These are phyloP conservation scores for Aspergillus egyptiacus DNA, from an alignment of 495 filamentous ascomycete species.

Conservation along the genomic window DNA sequence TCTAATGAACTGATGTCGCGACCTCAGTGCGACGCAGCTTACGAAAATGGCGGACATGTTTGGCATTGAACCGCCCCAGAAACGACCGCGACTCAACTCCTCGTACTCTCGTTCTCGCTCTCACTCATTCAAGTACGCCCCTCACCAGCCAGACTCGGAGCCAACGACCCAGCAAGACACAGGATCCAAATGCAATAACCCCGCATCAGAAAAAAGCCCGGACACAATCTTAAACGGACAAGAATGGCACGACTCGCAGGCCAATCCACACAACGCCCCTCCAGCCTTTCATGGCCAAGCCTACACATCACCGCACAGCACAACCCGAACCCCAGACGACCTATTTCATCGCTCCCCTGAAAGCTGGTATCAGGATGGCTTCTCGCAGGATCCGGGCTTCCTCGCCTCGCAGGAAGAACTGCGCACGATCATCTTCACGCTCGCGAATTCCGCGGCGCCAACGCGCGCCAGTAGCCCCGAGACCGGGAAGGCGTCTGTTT, in stretches of 20 bases:
- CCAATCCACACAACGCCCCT: too few relatives aligned
- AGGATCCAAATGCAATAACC: not conserved
- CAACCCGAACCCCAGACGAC: not conserved
- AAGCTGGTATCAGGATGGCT: slow-evolving; percentile 32
- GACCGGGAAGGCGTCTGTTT: not conserved
- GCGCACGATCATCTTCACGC: slow-evolving; percentile 31
- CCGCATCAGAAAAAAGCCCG: not conserved
- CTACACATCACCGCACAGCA: slow-evolving; percentile 6
- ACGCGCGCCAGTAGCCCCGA: slow-evolving; percentile 16
- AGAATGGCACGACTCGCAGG: too few relatives aligned
- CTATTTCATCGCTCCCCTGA: slow-evolving; percentile 11
- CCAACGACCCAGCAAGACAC: not conserved
- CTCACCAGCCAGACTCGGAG: not conserved
- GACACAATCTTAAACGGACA: too few relatives aligned
- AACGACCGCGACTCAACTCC: slow-evolving; percentile 12
- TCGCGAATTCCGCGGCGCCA: slow-evolving; percentile 31
- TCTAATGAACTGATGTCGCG: too few relatives aligned
- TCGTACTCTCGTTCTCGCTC: not conserved
- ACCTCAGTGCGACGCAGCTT: too few relatives aligned
- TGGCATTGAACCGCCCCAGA: slow-evolving; percentile 10
- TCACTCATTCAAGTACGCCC: too few relatives aligned
- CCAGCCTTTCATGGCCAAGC: slow-evolving; percentile 1
- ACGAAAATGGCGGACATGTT: slow-evolving; percentile 1
- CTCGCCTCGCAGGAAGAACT: slow-evolving; percentile 37
- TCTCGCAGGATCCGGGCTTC: slow-evolving; percentile 33